These are phyloP conservation scores for Colletotrichum cereale DNA, from an alignment of 2,329 filamentous ascomycete species.

Conservation along the genomic window DNA sequence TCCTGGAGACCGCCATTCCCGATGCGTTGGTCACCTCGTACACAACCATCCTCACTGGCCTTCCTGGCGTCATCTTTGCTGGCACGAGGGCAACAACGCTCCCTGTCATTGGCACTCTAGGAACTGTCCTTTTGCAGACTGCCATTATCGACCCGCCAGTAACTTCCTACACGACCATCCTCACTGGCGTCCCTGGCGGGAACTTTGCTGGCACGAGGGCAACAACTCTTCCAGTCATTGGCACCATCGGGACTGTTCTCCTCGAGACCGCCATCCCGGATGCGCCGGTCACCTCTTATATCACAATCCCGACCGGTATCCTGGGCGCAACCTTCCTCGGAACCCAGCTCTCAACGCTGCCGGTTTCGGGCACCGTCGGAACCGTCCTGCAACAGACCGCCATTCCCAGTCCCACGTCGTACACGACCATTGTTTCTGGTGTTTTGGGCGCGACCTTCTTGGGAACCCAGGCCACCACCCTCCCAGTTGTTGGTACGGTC, in stretches of 20 bases:
- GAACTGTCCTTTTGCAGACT: constrained; percentile 18
- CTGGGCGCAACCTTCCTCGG: constrained; percentile 13
- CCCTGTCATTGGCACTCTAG: background rate
- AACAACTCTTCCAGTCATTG: background rate
- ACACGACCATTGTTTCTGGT: background rate
- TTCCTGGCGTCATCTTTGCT: background rate
- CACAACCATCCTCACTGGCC: constrained; percentile 17
- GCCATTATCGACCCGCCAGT: constrained; percentile 1
- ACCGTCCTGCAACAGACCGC: constrained; percentile 5
- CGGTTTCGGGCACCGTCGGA: background rate
- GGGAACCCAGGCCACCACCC: constrained; percentile 1
- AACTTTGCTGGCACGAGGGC: constrained; percentile 12
- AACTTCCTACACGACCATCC: constrained; percentile 10
- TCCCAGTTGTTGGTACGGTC: background rate
- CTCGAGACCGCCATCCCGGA: constrained; percentile 2
- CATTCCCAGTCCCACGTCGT: constrained; percentile 5
- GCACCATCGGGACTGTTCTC: constrained; percentile 15
- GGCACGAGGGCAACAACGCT: constrained; percentile 9
- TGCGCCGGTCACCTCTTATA: constrained; percentile 14
- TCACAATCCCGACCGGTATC: constrained; percentile 12
- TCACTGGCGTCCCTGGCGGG: background rate
- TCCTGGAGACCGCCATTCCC: constrained; percentile 17
- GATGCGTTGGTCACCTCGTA: constrained; percentile 8
- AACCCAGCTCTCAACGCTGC: background rate
- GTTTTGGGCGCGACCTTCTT: background rate